phyloP scores from a whole-genome alignment of 2,329 filamentous ascomycete genomes.

The Fusarium caatingaense region DNA sequence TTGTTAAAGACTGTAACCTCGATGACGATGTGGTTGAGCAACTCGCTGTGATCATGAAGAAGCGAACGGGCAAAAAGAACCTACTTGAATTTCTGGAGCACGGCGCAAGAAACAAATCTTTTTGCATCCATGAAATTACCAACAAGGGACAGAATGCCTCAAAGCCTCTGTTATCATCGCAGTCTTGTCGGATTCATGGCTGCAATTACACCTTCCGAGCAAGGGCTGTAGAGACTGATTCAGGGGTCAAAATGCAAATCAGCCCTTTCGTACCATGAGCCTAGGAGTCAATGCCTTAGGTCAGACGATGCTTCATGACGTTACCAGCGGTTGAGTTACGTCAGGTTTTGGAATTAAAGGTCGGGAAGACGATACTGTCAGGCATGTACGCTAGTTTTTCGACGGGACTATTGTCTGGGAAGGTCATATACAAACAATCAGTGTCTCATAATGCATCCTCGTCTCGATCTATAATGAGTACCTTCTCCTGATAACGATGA shows the following conservation, averaged over 20 bases:
- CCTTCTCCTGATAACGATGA: not conserved
- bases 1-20: not conserved
- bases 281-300: accelerated
- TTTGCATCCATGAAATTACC: not conserved
- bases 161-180: not conserved
- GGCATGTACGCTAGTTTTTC: not conserved
- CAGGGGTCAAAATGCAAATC: not conserved
- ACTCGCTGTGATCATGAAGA: not conserved
- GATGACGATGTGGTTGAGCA: not conserved
- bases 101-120: not conserved
- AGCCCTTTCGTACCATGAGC: not conserved
- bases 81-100: not conserved
- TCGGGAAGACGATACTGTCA: not conserved
- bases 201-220: too few species aligned
- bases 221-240: not conserved
- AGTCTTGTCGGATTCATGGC: too few species aligned
- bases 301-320: accelerated
- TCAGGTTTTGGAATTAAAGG: accelerated
- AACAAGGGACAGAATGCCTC: not conserved
- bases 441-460: not conserved
- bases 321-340: not conserved
- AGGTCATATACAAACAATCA: not conserved
- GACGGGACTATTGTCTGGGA: not conserved
- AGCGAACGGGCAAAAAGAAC: not conserved
- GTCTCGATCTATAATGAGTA: not conserved